Base-by-base conservation (phyloP, 768 basidiomycete species). In the Amanita pallidorosea region DNA sequence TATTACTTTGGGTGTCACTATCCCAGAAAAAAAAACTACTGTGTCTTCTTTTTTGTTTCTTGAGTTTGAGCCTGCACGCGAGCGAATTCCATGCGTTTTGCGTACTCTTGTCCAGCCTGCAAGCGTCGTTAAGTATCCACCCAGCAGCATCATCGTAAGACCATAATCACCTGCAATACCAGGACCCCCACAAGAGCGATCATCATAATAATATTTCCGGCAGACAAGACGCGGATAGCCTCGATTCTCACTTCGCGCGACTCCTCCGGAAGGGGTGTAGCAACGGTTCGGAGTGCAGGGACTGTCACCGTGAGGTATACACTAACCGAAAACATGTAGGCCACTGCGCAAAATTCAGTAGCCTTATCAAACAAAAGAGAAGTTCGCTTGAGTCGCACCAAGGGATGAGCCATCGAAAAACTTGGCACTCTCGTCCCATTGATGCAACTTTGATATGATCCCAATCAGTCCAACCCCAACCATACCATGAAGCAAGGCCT, bases 341-440 rank as follows among this genome's bases (percentile, higher is more conserved):
- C 77, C 23, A 71, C 91, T 93, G 63, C 12, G 41, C 51, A 46
- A 51, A 49, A 11, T 31, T 17, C 47, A 47, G 48, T 35, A 23
- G 49, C 38, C 7, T 6, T 22, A 43, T 20, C 15, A 17, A 54
- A 49, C 6, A 2, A 7, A 5, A 27, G 45, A 41, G 6, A 38
- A 27, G 12, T 22, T 46, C 29, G 45, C 40, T 34, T 71, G n/a
- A n/a, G n/a, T n/a, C 80, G 58, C 57, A 93, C 93, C 89, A 53
- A 95, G 66, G 57, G 81, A 83, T 20, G 85, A 83, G 18, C 94
- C 94, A 65, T 97, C 94, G 64, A 97, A 97, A 71, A 89, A 93
- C 69, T 94, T 76, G 7, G 94, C 94, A 57, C 87, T 90, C 60
- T 96, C 93, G 61, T 84, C 82, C 90, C 92, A 96, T 54, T 73